These are phyloP conservation scores for Amauroascus verrucosus DNA, from an alignment of 2,329 filamentous ascomycete genomes.

Conservation along the genomic window DNA sequence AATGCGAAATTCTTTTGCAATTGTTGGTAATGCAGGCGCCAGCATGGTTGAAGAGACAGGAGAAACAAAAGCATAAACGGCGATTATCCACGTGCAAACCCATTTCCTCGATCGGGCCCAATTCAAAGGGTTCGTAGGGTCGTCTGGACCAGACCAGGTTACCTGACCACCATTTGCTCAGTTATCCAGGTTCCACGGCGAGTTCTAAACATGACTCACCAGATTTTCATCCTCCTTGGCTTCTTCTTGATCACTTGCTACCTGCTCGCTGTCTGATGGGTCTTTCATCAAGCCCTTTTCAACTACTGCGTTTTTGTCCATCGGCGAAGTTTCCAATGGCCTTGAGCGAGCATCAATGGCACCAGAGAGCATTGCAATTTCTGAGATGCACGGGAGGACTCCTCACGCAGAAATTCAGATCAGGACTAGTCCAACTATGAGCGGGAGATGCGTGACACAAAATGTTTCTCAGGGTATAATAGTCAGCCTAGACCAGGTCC, in stretches of 20 bases:
- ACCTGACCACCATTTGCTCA: not conserved
- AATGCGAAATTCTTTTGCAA: slow-evolving; percentile 48
- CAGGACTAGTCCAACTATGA: not conserved
- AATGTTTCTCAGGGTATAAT: not conserved
- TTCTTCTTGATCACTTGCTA: slow-evolving; percentile 5
- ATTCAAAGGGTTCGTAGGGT: slow-evolving; percentile 41
- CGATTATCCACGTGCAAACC: slow-evolving; percentile 46
- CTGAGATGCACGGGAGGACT: not conserved
- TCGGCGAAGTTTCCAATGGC: not conserved
- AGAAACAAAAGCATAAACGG: slow-evolving; percentile 51
- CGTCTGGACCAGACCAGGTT: slow-evolving; percentile 44
- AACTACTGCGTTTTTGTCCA: not conserved
- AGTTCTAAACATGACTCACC: not conserved
- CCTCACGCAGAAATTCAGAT: not conserved
- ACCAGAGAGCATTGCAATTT: not conserved
- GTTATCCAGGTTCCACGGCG: not conserved
- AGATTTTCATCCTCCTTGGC: slow-evolving; percentile 9
- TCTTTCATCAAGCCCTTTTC: not conserved
- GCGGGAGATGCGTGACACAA: not conserved
- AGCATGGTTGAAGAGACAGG: slow-evolving; percentile 55
- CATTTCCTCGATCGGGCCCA: slow-evolving; percentile 50
- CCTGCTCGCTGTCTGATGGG: not conserved
- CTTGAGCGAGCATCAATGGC: not conserved
- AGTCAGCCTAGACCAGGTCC: too few relatives aligned
- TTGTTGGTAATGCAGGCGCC: slow-evolving; percentile 42